Evolutionary conservation across 495 filamentous ascomycete genomes (phyloP).

Genomic region (Aspergillus mulundensis): DNA sequence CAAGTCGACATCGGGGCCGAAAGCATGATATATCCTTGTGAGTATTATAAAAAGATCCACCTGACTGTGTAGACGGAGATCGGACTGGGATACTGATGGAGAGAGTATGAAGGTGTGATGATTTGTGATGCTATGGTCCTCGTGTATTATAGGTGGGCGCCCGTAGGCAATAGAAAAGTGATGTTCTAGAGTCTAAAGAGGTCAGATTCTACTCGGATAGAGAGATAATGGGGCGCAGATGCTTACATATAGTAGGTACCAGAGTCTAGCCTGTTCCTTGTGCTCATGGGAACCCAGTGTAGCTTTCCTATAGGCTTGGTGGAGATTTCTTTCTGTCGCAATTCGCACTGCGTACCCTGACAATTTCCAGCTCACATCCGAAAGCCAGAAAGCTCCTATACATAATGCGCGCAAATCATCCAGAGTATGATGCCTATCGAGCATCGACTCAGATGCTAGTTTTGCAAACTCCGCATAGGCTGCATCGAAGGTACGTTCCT

Average conservation of each 20-base stretch:
- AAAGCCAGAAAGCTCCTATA: conserved; percentile 54
- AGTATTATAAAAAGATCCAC: conserved; percentile 57
- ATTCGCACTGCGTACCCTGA: conserved; percentile 55
- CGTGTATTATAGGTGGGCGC: conserved; percentile 52
- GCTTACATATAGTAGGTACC: conserved; percentile 53
- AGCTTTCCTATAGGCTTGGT: conserved; percentile 49
- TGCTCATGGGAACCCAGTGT: conserved; percentile 43
- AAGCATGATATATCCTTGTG: conserved; percentile 52
- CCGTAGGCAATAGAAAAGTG: conserved; percentile 55
- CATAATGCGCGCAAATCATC: conserved; percentile 52
- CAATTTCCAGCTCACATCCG: conserved; percentile 54
- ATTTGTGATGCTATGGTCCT: conserved; percentile 48
- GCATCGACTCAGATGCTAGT: conserved; percentile 49
- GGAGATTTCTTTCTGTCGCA: conserved; percentile 49
- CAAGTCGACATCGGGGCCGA: conserved; percentile 55
- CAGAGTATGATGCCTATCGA: conserved; percentile 45
- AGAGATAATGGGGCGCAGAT: background rate
- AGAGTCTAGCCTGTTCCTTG: conserved; percentile 43
- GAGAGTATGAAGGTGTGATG: conserved; percentile 47
- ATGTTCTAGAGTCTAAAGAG: conserved; percentile 45
- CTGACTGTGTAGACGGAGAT: conserved; percentile 52
- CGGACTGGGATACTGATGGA: conserved; percentile 43
- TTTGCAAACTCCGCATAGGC: conserved; percentile 52
- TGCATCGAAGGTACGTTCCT: conserved; percentile 45
- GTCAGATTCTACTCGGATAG: conserved; percentile 12